Base-by-base conservation (phyloP, 2,329 filamentous ascomycete species). In the Phaeomoniella chlamydospora region DNA sequence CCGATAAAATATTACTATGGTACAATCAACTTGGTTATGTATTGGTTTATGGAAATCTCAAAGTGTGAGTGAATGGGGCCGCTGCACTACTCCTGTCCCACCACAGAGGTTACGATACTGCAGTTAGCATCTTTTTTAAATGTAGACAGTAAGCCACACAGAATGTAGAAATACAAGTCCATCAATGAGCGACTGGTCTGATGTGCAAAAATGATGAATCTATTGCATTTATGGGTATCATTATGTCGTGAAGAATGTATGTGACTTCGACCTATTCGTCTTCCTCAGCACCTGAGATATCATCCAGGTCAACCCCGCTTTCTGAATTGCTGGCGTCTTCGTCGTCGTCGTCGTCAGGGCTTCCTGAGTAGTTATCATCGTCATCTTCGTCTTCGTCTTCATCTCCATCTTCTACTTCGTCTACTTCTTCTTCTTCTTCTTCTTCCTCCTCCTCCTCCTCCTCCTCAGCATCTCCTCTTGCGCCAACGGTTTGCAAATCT, bases 301-400 rank as follows among this genome's bases (percentile, higher is more conserved):
- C 22, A 26, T 26, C 22, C 9, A 26, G 22, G n/a, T 26, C 22
- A n/a, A 26, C n/a, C 6, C 22, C 22, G n/a, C 22, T n/a, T 9
- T 26, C 22, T 6, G 22, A 26, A n/a, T n/a, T 26, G n/a, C n/a
- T 26, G 31, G 31, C 31, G 41, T 66, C 58, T 34, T 60, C 58
- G 32, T 58, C 57, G 32, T 56, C 57, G 35, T 58, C 57, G 37
- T 55, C 58, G 16, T 62, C 57, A 39, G n/a, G n/a, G n/a, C n/a
- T n/a, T n/a, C n/a, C n/a, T n/a, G n/a, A n/a, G n/a, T n/a, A n/a
- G n/a, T n/a, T n/a, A n/a, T 29, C 33, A 12, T 35, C 41, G 11
- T 61, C 53, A 15, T 65, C 59, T 41, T 66, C 58, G 34, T 60
- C 58, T 33, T 58, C 57, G 32, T 56, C 57, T 36, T 58, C 57